Base-by-base conservation (phyloP, 2,329 filamentous ascomycete genomes). In the Hypoxylon sp. region DNA sequence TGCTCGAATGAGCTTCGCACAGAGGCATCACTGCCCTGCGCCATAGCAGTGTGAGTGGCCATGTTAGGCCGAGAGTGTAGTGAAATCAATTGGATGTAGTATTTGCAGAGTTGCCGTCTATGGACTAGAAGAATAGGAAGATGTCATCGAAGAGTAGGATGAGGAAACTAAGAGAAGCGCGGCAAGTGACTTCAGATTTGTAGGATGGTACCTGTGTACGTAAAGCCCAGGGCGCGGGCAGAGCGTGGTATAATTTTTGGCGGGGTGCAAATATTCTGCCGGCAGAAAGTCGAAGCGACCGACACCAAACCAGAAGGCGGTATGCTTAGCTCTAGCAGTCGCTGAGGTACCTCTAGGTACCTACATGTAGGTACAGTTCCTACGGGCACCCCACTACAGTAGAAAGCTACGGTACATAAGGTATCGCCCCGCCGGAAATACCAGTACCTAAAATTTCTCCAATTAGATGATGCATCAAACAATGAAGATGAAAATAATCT, bases 41-140 rank as follows among this genome's bases (percentile, higher is more conserved):
- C 69, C 71, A 73, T 72, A 35, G 72, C 67, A 33, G 72, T 73
- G 62, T 73, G 71, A 1, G 72, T 73, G 38, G 72, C 72, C 72
- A 73, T 73, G 2, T 5, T 40, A 21, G 20, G n/a, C 18, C 31
- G 17, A 17, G 15, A n/a, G 11, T 41, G 17, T 33, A 33, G 15
- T 40, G n/a, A 41, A 20, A 40, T 6, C 6, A 10, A 18, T n/a
- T 27, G 24, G 24, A 15, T 15, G 8, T n/a, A 8, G n/a, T 35
- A 35, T 29, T 15, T 15, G 29, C 7, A n/a, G 15, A 8, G 13
- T 33, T 7, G 7, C n/a, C 7, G 15, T 33, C 13, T n/a, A 33
- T 7, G 13, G 8, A 33, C 13, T 15, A 33, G 29, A 33, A 3
- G 7, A 15, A 8, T 33, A 5, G 11, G 29, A 33, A 23, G 35